Percentiles rank a stretch among this genome's conserved stretches.
Evolutionary conservation across 2,329 filamentous ascomycete species (phyloP).

Genomic region (Fusarium chlamydosporum): DNA sequence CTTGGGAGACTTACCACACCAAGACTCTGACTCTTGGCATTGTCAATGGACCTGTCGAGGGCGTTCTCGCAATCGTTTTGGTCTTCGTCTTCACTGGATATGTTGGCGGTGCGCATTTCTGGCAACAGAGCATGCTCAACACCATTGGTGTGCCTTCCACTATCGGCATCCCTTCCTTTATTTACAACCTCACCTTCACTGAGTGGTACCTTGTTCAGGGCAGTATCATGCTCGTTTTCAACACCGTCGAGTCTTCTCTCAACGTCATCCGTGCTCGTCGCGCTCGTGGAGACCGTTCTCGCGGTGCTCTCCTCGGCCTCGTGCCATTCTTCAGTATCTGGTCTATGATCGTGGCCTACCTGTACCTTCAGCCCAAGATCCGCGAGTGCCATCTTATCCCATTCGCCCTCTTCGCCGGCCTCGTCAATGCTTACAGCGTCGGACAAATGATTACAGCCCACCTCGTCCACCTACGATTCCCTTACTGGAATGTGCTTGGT

Average conservation of each 20-base stretch:
- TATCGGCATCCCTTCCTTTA: constrained; percentile 73
- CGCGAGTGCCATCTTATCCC: constrained; percentile 87
- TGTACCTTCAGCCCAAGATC: constrained; percentile 87
- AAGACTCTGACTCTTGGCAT: constrained; percentile 93
- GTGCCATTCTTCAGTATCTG: constrained; percentile 85
- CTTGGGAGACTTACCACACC: constrained; percentile 99
- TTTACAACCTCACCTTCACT: constrained; percentile 88
- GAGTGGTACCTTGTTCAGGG: constrained; percentile 96
- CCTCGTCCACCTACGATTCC: constrained; percentile 87
- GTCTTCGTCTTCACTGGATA: constrained; percentile 88
- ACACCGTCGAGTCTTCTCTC: constrained; percentile 82
- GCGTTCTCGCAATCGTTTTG: constrained; percentile 84
- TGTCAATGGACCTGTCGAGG: constrained; percentile 95
- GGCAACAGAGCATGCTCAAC: constrained; percentile 85
- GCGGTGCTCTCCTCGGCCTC: constrained; percentile 84
- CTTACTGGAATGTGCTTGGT: constrained; percentile 88
- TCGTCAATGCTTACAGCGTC: constrained; percentile 95
- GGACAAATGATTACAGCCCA: constrained; percentile 97
- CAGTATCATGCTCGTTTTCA: constrained; percentile 82
- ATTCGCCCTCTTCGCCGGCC: constrained; percentile 87
- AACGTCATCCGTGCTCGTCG: constrained; percentile 89
- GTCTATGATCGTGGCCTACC: constrained; percentile 81
- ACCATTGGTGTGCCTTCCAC: constrained; percentile 77
- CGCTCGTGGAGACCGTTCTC: constrained; percentile 77
- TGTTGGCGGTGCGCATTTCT: constrained; percentile 91